These are phyloP conservation scores for Dendryphion nanum DNA, from an alignment of 2,329 filamentous ascomycete genomes.

Conservation along the genomic window DNA sequence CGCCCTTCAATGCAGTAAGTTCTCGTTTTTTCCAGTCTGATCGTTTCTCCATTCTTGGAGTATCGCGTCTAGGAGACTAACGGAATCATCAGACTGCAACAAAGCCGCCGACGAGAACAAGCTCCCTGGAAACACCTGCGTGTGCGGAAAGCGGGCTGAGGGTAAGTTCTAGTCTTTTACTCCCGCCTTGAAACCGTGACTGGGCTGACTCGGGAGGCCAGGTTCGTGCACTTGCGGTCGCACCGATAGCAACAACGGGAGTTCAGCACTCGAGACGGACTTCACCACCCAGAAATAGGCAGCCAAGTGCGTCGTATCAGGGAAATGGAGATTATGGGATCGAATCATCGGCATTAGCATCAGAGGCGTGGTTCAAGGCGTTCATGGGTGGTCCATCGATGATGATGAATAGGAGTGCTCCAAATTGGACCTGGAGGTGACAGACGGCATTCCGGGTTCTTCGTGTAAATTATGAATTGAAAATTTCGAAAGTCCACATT, in stretches of 20 bases:
- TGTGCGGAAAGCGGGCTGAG: slow-evolving; percentile 72
- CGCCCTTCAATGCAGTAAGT: slow-evolving; percentile 73
- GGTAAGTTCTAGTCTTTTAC: slow-evolving; percentile 49
- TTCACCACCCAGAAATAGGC: slow-evolving; percentile 69
- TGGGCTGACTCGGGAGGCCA: slow-evolving; percentile 12
- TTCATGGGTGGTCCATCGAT: too few relatives aligned
- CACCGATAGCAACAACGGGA: slow-evolving; percentile 58
- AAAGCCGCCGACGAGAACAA: slow-evolving; percentile 75
- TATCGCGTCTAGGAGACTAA: background rate
- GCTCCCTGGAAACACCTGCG: slow-evolving; percentile 66
- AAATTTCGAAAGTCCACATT: too few relatives aligned
- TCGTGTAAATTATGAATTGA: too few relatives aligned
- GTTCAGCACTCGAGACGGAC: slow-evolving; percentile 72
- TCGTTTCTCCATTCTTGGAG: slow-evolving; percentile 6
- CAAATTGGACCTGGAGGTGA: too few relatives aligned
- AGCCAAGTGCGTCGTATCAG: too few relatives aligned
- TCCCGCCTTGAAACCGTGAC: slow-evolving; percentile 1
- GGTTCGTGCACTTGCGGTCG: slow-evolving; percentile 78
- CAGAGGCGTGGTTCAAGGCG: background rate
- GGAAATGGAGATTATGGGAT: background rate
- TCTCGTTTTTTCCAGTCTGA: slow-evolving; percentile 1
- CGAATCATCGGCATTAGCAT: too few relatives aligned
- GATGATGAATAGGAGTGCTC: too few relatives aligned
- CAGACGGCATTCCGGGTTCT: too few relatives aligned
- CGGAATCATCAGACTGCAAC: slow-evolving; percentile 56